Percentiles rank a stretch among this genome's conserved stretches.
Evolutionary conservation across 306 rosid species (phyloP).

Genomic region (Trifolium repens): DNA sequence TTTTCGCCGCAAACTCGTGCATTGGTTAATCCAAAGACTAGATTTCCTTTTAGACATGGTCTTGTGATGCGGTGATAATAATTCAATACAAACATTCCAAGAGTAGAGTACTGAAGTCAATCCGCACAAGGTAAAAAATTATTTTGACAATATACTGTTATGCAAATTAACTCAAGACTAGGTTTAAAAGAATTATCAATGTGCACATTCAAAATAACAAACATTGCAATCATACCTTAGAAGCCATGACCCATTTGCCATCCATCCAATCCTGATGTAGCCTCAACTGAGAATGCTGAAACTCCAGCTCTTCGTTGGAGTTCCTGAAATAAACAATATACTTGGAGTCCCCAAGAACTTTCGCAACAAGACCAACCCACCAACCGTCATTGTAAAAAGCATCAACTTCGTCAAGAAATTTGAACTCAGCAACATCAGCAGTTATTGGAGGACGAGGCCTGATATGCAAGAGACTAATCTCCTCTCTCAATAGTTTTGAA

Average conservation of each 20-base stretch:
- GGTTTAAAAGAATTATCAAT: not conserved
- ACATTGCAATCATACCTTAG: slow-evolving; percentile 52
- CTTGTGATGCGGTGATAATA: no score
- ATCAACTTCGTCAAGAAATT: slow-evolving; percentile 60
- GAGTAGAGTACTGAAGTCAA: slow-evolving; percentile 25
- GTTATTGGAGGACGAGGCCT: slow-evolving; percentile 64
- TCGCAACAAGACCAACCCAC: slow-evolving; percentile 75
- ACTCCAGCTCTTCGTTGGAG: slow-evolving; percentile 49
- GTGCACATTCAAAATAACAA: slow-evolving; percentile 10
- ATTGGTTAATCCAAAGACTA: not conserved
- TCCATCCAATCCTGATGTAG: slow-evolving; percentile 63
- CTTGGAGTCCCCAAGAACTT: slow-evolving; percentile 49
- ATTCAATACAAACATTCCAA: not conserved
- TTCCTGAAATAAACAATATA: slow-evolving; percentile 60
- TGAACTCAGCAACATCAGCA: slow-evolving; percentile 38
- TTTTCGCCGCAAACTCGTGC: not conserved
- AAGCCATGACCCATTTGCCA: slow-evolving; percentile 62
- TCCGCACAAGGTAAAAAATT: slow-evolving; percentile 21
- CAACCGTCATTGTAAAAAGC: slow-evolving; percentile 68
- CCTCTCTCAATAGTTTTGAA: slow-evolving; percentile 55
- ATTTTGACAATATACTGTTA: not conserved
- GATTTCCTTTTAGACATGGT: slow-evolving; percentile 11
- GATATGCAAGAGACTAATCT: slow-evolving; percentile 50
- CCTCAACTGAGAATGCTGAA: slow-evolving; percentile 59
- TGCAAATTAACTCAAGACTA: not conserved